A percentile compares a stretch with the other conserved stretches of the same genome.
Conservation (phyloP, 805 yeast genomes). For the Yamadazyma akitaensis region DNA sequence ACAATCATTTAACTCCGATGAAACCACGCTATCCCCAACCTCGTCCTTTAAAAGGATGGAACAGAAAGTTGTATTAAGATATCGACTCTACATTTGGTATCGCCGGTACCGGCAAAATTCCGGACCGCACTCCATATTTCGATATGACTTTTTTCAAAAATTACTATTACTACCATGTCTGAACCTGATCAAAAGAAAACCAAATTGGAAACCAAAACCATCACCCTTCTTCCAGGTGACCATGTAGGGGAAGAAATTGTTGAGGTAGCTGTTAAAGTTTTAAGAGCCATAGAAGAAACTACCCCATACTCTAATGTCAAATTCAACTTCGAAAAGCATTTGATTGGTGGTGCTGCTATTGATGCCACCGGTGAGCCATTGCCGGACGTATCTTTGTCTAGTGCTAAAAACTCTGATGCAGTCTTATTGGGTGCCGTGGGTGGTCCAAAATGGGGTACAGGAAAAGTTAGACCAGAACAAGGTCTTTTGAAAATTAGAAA, state of each 20-base stretch:
- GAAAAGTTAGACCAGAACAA: constrained; percentile 94
- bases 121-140: constrained; percentile 5
- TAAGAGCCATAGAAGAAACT: constrained; percentile 64
- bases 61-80: too few relatives aligned
- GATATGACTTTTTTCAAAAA: background rate
- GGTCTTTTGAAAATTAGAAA: constrained; percentile 93
- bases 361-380: constrained; percentile 94
- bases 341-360: constrained; percentile 98
- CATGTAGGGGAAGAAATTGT: constrained; percentile 93
- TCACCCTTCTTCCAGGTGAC: constrained; percentile 93
- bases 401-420: constrained; percentile 86
- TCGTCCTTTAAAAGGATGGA: too few relatives aligned
- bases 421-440: constrained; percentile 98
- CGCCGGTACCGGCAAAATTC: constrained; percentile 3
- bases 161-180: constrained; percentile 11
- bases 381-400: constrained; percentile 77
- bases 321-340: constrained; percentile 76
- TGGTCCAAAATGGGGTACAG: constrained; percentile 99
- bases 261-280: constrained; percentile 87
- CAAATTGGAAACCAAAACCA: constrained; percentile 46
- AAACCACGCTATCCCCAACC: too few relatives aligned
- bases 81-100: too few relatives aligned
- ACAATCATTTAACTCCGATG: too few relatives aligned
- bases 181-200: constrained; percentile 18
- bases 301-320: constrained; percentile 43